Percentiles rank a stretch among this genome's conserved stretches.
phyloP scores from a whole-genome alignment of 1,284 basidiomycete genomes.

The Irpex sp. region DNA sequence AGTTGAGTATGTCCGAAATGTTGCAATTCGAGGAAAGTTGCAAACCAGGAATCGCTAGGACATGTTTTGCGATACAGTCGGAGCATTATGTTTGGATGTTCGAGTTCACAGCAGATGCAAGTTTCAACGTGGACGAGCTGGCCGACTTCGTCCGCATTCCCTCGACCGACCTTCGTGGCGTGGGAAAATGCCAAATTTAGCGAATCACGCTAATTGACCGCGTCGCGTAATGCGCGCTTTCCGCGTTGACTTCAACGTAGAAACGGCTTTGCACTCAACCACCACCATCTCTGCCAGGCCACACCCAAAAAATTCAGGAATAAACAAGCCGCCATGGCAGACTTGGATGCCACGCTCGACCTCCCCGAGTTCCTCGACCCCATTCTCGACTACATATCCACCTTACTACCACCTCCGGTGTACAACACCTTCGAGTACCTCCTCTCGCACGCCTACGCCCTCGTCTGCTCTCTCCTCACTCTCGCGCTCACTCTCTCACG shows the following conservation, averaged over 20 bases:
- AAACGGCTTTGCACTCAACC: not conserved
- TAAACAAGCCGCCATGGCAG: not conserved
- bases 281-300: not conserved
- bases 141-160: no score
- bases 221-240: not conserved
- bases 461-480: conserved; percentile 51
- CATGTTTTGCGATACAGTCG: no score
- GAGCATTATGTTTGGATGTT: no score
- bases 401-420: conserved; percentile 51
- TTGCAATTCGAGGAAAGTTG: no score
- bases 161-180: not conserved
- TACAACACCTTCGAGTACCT: conserved; percentile 49
- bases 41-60: no score
- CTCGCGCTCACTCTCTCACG: conserved; percentile 40
- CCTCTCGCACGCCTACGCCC: conserved; percentile 49
- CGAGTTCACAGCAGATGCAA: no score
- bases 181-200: not conserved
- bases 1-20: no score
- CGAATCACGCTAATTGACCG: not conserved
- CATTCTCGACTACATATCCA: conserved; percentile 50
- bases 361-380: conserved; percentile 46
- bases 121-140: no score
- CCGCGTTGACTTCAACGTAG: not conserved
- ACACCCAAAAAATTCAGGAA: not conserved
- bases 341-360: not conserved